Percentiles rank a stretch among this genome's conserved stretches.
Evolutionary conservation across 1,139 yeast species (phyloP).

Genomic region (Pichia sorboxylosa): DNA sequence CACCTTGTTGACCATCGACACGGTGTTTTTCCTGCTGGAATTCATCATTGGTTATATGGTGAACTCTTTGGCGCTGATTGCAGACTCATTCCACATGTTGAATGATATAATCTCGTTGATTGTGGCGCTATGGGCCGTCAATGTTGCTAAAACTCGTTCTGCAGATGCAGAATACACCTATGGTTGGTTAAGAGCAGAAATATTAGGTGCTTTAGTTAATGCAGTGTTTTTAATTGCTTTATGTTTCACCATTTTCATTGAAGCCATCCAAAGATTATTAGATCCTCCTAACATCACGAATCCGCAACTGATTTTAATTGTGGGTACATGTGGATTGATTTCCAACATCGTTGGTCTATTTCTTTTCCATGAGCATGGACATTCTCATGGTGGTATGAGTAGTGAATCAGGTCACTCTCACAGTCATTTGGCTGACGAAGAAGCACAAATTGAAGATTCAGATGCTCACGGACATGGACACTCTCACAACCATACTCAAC

Average conservation of each 20-base stretch:
- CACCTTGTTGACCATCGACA: constrained; percentile 63
- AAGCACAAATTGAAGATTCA: constrained; percentile 4
- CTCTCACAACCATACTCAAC: not conserved
- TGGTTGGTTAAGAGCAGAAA: constrained; percentile 96
- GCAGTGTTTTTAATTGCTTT: constrained; percentile 88
- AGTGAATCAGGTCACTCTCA: constrained; percentile 13
- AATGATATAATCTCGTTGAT: constrained; percentile 84
- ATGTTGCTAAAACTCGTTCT: constrained; percentile 68
- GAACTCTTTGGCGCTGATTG: constrained; percentile 83
- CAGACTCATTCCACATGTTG: constrained; percentile 95
- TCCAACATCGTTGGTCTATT: constrained; percentile 78
- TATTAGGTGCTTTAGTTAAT: constrained; percentile 83
- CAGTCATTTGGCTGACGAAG: constrained; percentile 9
- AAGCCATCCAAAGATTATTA: constrained; percentile 81
- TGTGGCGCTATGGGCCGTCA: constrained; percentile 94
- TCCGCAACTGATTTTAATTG: constrained; percentile 69
- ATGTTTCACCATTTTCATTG: constrained; percentile 84
- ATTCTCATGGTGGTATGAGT: constrained; percentile 29
- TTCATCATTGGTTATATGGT: constrained; percentile 79
- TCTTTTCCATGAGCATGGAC: constrained; percentile 86
- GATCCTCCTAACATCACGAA: constrained; percentile 69
- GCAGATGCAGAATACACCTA: constrained; percentile 87
- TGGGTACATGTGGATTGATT: constrained; percentile 71
- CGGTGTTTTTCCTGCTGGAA: constrained; percentile 75
- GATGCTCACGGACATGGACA: constrained; percentile 12